Evolutionary conservation across 129 eudicot species (phyloP).

Genomic region (Smallanthus sonchifolius): DNA sequence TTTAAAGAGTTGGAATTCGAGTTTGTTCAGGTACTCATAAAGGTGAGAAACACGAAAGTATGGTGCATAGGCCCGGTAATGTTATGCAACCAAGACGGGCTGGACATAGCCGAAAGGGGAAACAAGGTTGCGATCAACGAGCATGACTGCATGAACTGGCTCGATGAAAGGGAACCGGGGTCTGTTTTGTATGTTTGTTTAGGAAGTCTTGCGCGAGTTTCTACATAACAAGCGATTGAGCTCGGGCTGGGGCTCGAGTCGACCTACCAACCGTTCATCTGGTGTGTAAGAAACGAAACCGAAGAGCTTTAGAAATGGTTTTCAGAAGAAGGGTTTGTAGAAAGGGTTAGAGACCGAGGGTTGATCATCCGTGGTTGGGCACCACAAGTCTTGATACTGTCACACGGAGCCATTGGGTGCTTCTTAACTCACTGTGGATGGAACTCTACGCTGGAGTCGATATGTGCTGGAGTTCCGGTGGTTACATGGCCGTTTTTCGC

Average conservation of each 20-base stretch:
- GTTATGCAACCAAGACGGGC: constrained; percentile 29
- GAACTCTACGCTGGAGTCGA: constrained; percentile 57
- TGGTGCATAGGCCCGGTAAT: constrained; percentile 52
- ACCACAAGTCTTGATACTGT: constrained; percentile 54
- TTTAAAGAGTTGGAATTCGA: constrained; percentile 50
- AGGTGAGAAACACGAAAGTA: not conserved
- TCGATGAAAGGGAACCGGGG: constrained; percentile 24
- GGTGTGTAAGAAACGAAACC: constrained; percentile 33
- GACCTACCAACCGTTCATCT: constrained; percentile 43
- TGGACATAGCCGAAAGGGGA: constrained; percentile 42
- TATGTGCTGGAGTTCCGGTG: constrained; percentile 48
- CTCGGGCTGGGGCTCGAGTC: constrained; percentile 49
- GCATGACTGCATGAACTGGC: constrained; percentile 43
- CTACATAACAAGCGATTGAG: constrained; percentile 44
- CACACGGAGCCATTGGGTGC: constrained; percentile 47
- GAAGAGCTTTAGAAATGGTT: constrained; percentile 39
- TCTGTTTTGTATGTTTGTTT: constrained; percentile 50
- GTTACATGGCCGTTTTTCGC: constrained; percentile 59
- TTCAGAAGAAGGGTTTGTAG: constrained; percentile 36
- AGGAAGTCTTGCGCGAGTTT: constrained; percentile 44
- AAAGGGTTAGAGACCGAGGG: constrained; percentile 41
- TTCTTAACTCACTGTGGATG: constrained; percentile 72
- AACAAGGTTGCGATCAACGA: constrained; percentile 38
- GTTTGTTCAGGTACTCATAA: constrained; percentile 31
- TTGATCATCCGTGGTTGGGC: constrained; percentile 60